These are phyloP conservation scores for Alternaria tenuissima DNA, from an alignment of 2,329 filamentous ascomycete species.

Conservation along the genomic window DNA sequence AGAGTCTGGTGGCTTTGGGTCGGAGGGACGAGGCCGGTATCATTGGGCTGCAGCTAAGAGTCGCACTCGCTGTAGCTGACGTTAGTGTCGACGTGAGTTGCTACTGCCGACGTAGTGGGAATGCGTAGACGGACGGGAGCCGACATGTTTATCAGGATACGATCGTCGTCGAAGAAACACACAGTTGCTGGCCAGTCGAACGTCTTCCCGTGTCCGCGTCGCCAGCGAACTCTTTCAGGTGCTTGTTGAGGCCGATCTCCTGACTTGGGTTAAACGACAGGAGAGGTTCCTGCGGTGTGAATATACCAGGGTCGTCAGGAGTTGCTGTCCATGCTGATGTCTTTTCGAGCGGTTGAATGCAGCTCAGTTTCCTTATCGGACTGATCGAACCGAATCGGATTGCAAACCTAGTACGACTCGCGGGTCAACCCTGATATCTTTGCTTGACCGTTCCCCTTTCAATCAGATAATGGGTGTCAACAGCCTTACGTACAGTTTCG, in stretches of 20 bases:
- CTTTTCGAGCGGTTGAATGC: background rate
- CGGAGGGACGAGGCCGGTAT: constrained; percentile 57
- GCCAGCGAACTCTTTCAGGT: background rate
- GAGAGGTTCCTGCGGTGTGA: constrained; percentile 4
- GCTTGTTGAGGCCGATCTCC: constrained; percentile 10
- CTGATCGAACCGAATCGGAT: constrained; percentile 8
- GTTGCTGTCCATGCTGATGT: background rate
- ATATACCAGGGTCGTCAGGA: constrained; percentile 1
- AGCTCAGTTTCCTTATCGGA: constrained; percentile 1
- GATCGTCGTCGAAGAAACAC: constrained; percentile 1
- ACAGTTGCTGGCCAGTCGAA: background rate
- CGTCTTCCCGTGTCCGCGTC: background rate
- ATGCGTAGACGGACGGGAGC: background rate
- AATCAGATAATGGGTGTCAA: background rate
- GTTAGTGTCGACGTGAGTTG: constrained; percentile 66
- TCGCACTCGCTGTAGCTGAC: constrained; percentile 66
- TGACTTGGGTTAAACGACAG: background rate
- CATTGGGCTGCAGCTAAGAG: constrained; percentile 60
- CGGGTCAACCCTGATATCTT: background rate
- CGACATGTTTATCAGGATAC: background rate
- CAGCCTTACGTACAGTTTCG: background rate
- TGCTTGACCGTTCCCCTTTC: constrained; percentile 3
- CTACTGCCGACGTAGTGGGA: constrained; percentile 56
- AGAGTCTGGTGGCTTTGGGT: constrained; percentile 69
- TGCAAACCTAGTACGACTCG: constrained; percentile 1